These are phyloP conservation scores for Fusarium sp. DNA, from an alignment of 2,329 filamentous ascomycete species.

Conservation along the genomic window DNA sequence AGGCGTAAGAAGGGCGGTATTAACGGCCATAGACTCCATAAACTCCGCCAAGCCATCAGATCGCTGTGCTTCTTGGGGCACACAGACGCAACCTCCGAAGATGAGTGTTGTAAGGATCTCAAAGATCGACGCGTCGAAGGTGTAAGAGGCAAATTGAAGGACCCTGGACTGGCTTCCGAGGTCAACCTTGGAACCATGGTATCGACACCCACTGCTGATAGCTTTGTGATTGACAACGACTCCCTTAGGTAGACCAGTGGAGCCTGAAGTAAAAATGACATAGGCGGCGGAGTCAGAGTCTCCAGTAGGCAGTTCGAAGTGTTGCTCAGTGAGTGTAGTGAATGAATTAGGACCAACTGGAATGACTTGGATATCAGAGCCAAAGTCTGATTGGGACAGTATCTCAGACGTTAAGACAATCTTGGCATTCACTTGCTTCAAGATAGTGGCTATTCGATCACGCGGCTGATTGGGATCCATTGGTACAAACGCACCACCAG, in stretches of 20 bases:
- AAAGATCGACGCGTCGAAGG: conserved; percentile 38
- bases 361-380: background rate
- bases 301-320: background rate
- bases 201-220: conserved; percentile 12
- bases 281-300: background rate
- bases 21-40: conserved; percentile 59
- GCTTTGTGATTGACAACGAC: conserved; percentile 23
- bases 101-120: conserved; percentile 35
- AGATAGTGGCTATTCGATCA: background rate
- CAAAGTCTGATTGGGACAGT: background rate
- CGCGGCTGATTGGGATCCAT: background rate
- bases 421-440: background rate
- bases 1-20: conserved; percentile 57
- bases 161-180: conserved; percentile 24
- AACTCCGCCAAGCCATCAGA: conserved; percentile 61
- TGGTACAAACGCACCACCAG: background rate
- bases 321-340: background rate
- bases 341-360: background rate
- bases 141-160: conserved; percentile 41
- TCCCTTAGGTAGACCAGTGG: background rate
- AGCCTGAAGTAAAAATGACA: background rate
- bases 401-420: background rate
- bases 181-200: background rate
- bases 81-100: conserved; percentile 64
- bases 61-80: conserved; percentile 66